Base-by-base conservation (phyloP, 2,329 filamentous ascomycete species). In the Aspergillus melleus region DNA sequence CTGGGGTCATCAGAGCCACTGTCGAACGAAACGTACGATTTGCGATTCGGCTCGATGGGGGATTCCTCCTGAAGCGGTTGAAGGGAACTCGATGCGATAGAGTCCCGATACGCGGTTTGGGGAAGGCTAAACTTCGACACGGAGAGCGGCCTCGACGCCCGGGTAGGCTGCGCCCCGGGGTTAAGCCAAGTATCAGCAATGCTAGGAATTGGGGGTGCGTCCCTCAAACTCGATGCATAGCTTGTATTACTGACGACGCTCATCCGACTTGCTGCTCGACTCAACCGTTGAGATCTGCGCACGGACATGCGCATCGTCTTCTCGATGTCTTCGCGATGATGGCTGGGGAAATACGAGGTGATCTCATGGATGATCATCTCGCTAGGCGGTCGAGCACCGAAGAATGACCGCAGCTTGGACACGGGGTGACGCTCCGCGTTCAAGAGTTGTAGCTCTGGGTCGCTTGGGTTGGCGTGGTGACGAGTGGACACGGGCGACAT, bases 341-440 rank as follows among this genome's bases (percentile, higher is more conserved):
- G 94, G 70, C 96, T 92, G 0, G 95, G 95, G 83, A 99, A 99
- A 81, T 98, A 99, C 0, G 93, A 96, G 1, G 92, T 95, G 61
- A 99, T 81, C 73, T 99, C 95, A 22, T 95, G 96, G 26, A 94
- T 94, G 72, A 99, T 99, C 73, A 99, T 86, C 80, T 99, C 95
- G 79, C 94, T 98, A 1, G 95, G 95, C 19, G 95, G 95, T 68
- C 95, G 85, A 64, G 95, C 88, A 36, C 94, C 94, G 69, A 96
- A 95, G 77, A 98, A 98, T 65, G 79, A 79, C n/a, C 79, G 77
- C 16, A 80, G 63, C 59, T 77, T 80, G 22, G 74, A 72, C 52
- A 73, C 70, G 2, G 74, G 70, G 36, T 74, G 71, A n/a, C 71
- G 74, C 57, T 75, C 74, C 44, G 57, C 61, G 54, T 63, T 67